A percentile compares a stretch with the other conserved stretches of the same genome.
Conservation (phyloP, 768 basidiomycete species). For the Rhizopogon vinicolor region DNA sequence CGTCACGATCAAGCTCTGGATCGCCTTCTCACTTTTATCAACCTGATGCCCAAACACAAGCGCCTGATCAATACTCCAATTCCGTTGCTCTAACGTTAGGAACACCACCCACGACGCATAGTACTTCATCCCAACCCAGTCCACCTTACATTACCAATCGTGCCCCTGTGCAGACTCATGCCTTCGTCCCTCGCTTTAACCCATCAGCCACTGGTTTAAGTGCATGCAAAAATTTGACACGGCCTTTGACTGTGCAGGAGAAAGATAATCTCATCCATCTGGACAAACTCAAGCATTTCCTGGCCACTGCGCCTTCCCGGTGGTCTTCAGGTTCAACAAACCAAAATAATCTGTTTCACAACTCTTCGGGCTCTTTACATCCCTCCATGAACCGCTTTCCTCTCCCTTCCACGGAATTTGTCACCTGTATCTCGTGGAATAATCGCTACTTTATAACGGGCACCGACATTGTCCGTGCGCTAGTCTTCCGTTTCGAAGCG, state of each 20-base stretch:
- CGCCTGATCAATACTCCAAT: neutral
- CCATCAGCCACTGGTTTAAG: conserved; percentile 22
- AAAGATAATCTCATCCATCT: conserved; percentile 70
- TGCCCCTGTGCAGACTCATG: neutral
- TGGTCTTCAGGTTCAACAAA: conserved; percentile 44
- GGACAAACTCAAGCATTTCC: conserved; percentile 83
- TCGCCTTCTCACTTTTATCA: neutral
- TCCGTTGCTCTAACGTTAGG: neutral
- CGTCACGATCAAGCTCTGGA: neutral
- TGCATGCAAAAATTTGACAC: conserved; percentile 20
- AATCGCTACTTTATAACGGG: conserved; percentile 93
- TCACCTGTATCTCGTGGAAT: conserved; percentile 90
- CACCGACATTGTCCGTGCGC: conserved; percentile 92
- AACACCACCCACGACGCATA: neutral
- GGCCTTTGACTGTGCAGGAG: conserved; percentile 61
- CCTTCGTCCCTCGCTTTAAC: conserved; percentile 7
- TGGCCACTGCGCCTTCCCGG: conserved; percentile 76
- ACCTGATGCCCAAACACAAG: neutral
- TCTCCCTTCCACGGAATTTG: conserved; percentile 82
- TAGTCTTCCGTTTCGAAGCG: conserved; percentile 92
- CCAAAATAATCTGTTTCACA: conserved; percentile 5
- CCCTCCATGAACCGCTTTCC: conserved; percentile 83
- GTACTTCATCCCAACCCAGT: neutral
- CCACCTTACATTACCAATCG: neutral
- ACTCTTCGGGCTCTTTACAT: conserved; percentile 46